A percentile compares a stretch with the other conserved stretches of the same genome.
phyloP scores from a whole-genome alignment of 1,139 yeast genomes.

The Kurtzmaniella quercitrusa region DNA sequence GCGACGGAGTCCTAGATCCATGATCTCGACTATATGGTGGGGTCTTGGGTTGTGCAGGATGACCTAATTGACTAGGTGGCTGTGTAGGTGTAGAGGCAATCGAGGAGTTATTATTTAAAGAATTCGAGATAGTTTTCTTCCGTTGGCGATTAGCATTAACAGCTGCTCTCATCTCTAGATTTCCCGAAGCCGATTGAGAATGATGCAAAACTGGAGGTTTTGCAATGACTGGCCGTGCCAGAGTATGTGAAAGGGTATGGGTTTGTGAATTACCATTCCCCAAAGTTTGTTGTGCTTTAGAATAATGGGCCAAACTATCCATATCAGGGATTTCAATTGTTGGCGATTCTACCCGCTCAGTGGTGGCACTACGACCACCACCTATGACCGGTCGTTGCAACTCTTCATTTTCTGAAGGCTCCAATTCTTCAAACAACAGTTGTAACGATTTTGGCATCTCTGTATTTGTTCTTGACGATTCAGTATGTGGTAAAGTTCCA shows the following conservation, averaged over 20 bases:
- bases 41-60: conserved; percentile 26
- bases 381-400: conserved; percentile 14
- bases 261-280: conserved; percentile 10
- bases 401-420: conserved; percentile 11
- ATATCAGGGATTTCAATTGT: conserved; percentile 47
- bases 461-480: conserved; percentile 12
- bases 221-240: conserved; percentile 31
- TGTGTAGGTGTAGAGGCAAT: conserved; percentile 8
- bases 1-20: conserved; percentile 34
- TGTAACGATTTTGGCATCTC: conserved; percentile 72
- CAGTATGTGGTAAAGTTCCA: not conserved
- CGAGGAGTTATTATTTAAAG: conserved; percentile 18
- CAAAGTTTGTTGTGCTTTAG: conserved; percentile 10
- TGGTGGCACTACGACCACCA: conserved; percentile 8
- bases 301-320: conserved; percentile 30
- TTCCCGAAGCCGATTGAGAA: conserved; percentile 47
- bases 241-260: conserved; percentile 11
- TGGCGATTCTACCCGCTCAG: conserved; percentile 34
- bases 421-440: conserved; percentile 57
- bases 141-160: conserved; percentile 26
- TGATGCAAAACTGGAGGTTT: conserved; percentile 49
- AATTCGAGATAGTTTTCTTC: conserved; percentile 39
- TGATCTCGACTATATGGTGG: conserved; percentile 29
- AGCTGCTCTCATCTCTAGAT: conserved; percentile 33
- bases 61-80: conserved; percentile 7